Evolutionary conservation across 208 protist genomes (phyloP).

Genomic region (Vickermania spadyakhi): DNA sequence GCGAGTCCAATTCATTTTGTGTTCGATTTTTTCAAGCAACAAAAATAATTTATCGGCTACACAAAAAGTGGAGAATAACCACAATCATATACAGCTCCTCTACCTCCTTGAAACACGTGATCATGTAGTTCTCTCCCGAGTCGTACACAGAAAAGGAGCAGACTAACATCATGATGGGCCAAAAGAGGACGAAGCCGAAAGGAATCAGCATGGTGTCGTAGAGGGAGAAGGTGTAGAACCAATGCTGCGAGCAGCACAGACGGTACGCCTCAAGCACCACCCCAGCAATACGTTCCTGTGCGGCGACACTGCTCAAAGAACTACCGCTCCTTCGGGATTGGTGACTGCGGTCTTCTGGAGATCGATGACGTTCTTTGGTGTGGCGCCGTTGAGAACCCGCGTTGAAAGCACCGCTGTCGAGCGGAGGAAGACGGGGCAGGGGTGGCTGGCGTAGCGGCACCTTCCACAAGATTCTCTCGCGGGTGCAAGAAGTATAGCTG

Average conservation of each 20-base stretch:
- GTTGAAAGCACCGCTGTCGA: neutral
- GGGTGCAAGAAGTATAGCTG: neutral
- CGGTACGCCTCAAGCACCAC: neutral
- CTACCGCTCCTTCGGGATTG: neutral
- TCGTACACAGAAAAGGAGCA: constrained; percentile 26
- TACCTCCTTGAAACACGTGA: constrained; percentile 31
- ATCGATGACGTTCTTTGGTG: neutral
- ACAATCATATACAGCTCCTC: constrained; percentile 25
- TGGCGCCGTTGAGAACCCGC: neutral
- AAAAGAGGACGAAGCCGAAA: constrained; percentile 32
- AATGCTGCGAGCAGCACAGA: neutral
- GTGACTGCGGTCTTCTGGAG: neutral
- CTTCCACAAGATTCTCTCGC: neutral
- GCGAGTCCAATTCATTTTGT: constrained; percentile 17
- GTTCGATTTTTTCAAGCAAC: too few relatives aligned
- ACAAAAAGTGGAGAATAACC: constrained; percentile 46
- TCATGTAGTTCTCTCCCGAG: constrained; percentile 54
- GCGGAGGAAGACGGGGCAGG: neutral
- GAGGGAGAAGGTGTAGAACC: constrained; percentile 31
- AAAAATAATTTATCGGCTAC: too few relatives aligned
- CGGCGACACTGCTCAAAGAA: neutral
- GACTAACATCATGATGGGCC: constrained; percentile 20
- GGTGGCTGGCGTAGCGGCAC: neutral
- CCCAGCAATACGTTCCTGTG: neutral
- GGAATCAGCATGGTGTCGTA: constrained; percentile 39